Evolutionary conservation across 129 eudicot genomes (phyloP), one percentile per base, ranked within the genome.

Genomic region (Tagetes erecta): DNA sequence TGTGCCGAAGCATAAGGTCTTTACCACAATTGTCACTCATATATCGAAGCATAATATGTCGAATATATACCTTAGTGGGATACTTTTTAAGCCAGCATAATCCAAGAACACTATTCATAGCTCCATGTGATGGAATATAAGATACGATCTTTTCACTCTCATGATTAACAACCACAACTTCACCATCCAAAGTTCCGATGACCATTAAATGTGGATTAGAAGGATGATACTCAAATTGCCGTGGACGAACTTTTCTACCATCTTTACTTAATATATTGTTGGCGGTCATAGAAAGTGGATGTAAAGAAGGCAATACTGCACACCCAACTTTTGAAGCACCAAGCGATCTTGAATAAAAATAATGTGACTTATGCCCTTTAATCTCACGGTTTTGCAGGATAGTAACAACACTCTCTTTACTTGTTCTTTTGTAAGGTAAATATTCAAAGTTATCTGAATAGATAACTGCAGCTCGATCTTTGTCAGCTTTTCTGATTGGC

Each of bases 111-210:
- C 96, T 87, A 74, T 86, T 88, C 92, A 84, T 87, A 71, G 92
- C 89, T 77, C 92, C 98, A 64, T 80, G 86, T 65, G 96, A 85
- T 8, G 92, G 90, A 72, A 90, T 84, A 81, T 90, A 86, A 51
- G 84, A 50, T 50, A 87, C 73, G 27, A 20, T 20, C 27, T 20
- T 20, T 20, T 20, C 27, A 20, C 27, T 20, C 27, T 90, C 98
- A 71, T 93, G 98, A 76, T 93, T 93, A 81, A 90, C 70, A 5
- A 90, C 89, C 53, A 88, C 85, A 49, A 93, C 96, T 83, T 93
- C 98, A 70, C 98, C 98, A 80, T 93, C 98, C 79, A 93, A 51
- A 50, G 96, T 93, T 67, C 98, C 98, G 60, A 93, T 86, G 44
- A 85, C 98, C 98, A 93, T 87, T 35, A 85, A 86, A 76, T 91